Conservation (phyloP, 2,329 filamentous ascomycete genomes). For the Ceratocystis cacaofunesta region DNA sequence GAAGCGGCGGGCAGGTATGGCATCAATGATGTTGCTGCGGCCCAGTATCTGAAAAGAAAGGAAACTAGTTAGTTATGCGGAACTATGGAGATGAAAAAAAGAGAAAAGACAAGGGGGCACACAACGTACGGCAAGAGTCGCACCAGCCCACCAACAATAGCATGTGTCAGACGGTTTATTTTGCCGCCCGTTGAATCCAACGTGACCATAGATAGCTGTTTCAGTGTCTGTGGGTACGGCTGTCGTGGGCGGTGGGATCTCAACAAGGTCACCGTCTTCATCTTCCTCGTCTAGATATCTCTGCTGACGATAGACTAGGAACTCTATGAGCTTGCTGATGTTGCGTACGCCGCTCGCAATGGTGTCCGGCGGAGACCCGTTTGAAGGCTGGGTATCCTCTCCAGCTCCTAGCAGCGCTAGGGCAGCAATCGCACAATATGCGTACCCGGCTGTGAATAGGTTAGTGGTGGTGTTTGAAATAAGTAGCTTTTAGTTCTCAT, state of each 20-base stretch:
- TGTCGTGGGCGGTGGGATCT: constrained; percentile 7
- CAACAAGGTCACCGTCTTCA: constrained; percentile 27
- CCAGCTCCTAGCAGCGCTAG: constrained; percentile 53
- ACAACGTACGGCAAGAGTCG: constrained; percentile 35
- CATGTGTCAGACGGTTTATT: constrained; percentile 93
- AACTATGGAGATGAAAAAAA: constrained; percentile 27
- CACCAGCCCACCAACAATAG: constrained; percentile 85
- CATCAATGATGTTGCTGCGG: constrained; percentile 42
- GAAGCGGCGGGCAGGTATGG: constrained; percentile 48
- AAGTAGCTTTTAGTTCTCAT: background rate
- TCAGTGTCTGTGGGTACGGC: constrained; percentile 8
- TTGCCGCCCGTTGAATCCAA: constrained; percentile 77
- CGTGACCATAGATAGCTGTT: constrained; percentile 27
- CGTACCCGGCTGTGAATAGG: constrained; percentile 51
- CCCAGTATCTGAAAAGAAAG: constrained; percentile 38
- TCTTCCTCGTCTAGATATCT: constrained; percentile 38
- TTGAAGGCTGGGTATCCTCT: constrained; percentile 11
- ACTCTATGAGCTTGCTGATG: constrained; percentile 28
- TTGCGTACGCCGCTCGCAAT: constrained; percentile 25
- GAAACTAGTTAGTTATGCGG: constrained; percentile 5
- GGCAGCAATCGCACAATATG: constrained; percentile 72
- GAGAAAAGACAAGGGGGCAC: constrained; percentile 22
- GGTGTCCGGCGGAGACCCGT: constrained; percentile 7
- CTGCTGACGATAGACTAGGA: constrained; percentile 52
- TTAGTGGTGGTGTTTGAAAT: constrained; percentile 24